These are phyloP conservation scores for Pachyrhizus erosus DNA, from an alignment of 306 rosid genomes.

Conservation along the genomic window DNA sequence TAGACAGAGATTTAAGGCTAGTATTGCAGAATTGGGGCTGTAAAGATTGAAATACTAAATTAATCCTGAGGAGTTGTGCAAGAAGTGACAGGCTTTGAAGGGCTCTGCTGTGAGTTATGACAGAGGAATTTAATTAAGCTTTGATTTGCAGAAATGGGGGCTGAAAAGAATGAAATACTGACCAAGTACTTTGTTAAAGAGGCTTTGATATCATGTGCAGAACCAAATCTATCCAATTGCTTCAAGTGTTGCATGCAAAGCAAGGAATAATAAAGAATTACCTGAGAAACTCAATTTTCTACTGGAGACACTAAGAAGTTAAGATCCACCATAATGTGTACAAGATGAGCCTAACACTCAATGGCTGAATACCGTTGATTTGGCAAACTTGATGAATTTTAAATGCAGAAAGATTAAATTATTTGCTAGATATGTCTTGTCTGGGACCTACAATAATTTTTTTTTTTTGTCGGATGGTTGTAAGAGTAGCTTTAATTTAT, in stretches of 20 bases:
- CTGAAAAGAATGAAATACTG: background rate
- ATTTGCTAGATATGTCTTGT: background rate
- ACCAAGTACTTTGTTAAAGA: background rate
- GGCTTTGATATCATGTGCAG: background rate
- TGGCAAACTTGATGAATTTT: slow-evolving; percentile 3
- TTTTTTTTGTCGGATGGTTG: background rate
- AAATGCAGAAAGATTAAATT: background rate
- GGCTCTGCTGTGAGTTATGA: background rate
- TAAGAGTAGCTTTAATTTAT: background rate
- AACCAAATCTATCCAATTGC: background rate
- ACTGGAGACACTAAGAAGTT: background rate
- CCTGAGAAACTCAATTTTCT: background rate
- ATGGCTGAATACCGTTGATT: background rate
- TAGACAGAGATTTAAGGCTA: background rate
- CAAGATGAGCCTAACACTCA: background rate
- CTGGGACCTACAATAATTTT: background rate
- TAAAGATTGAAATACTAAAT: background rate
- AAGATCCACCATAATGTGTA: background rate
- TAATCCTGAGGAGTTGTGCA: background rate
- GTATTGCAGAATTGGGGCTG: background rate
- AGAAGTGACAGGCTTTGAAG: background rate
- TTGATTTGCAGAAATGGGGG: background rate
- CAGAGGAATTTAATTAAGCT: background rate
- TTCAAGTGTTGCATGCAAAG: background rate
- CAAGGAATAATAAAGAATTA: background rate